Evolutionary conservation across 2,329 filamentous ascomycete species (phyloP).

Genomic region (Ceratocystis diversiconidia): DNA sequence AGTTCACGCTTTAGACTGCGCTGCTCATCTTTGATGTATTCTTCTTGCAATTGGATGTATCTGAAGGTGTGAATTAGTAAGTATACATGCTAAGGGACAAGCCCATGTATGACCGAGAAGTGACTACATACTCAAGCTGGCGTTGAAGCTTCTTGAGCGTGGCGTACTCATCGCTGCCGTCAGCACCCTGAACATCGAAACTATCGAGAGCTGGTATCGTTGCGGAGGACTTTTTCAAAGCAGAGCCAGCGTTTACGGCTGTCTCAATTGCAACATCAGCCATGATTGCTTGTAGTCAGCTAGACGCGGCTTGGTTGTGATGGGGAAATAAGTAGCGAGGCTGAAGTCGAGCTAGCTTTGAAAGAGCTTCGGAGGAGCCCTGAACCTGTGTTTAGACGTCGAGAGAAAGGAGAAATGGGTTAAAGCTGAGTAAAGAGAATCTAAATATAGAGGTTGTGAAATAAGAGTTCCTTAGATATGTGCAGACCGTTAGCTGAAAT

Average conservation of each 20-base stretch:
- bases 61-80: constrained; percentile 29
- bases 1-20: constrained; percentile 94
- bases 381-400: background rate
- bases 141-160: constrained; percentile 92
- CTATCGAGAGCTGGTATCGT: constrained; percentile 82
- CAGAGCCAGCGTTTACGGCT: constrained; percentile 54
- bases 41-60: constrained; percentile 94
- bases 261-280: constrained; percentile 77
- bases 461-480: background rate
- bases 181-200: constrained; percentile 67
- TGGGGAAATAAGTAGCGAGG: constrained; percentile 6
- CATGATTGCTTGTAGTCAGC: constrained; percentile 40
- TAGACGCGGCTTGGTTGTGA: background rate
- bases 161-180: constrained; percentile 84
- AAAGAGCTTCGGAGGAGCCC: background rate
- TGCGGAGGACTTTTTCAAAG: constrained; percentile 68
- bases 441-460: background rate
- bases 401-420: background rate
- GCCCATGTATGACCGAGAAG: background rate
- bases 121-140: constrained; percentile 67
- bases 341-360: constrained; percentile 4
- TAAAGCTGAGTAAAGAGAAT: background rate
- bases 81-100: background rate
- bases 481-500: background rate
- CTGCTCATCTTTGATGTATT: constrained; percentile 99